Evolutionary conservation across 2,329 filamentous ascomycete species (phyloP).

Genomic region (Phoma sp.): DNA sequence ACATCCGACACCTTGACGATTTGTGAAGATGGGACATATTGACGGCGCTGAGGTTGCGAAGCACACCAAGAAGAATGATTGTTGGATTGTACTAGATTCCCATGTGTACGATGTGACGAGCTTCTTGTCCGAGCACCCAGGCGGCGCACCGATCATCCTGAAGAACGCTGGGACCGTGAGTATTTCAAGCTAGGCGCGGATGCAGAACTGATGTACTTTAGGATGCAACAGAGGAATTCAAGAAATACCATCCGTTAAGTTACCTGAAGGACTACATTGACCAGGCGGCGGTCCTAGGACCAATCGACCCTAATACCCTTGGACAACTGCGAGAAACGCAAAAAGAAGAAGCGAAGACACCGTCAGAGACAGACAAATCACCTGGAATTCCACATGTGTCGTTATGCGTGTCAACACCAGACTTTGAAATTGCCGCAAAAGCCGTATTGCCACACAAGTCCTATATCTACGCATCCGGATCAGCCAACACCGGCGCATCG

Average conservation of each 20-base stretch:
- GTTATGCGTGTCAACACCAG: conserved; percentile 40
- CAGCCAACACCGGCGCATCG: conserved; percentile 44
- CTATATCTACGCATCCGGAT: conserved; percentile 44
- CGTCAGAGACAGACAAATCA: conserved; percentile 25
- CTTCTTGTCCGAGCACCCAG: conserved; percentile 68
- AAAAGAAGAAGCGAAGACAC: conserved; percentile 27
- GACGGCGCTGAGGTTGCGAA: conserved; percentile 45
- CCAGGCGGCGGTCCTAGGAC: conserved; percentile 33
- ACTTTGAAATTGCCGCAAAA: conserved; percentile 45
- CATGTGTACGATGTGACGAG: conserved; percentile 72
- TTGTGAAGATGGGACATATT: conserved; percentile 30
- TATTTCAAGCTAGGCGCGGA: neutral
- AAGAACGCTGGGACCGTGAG: conserved; percentile 55
- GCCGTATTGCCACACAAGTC: conserved; percentile 43
- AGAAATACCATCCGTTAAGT: conserved; percentile 44
- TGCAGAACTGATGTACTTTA: conserved; percentile 18
- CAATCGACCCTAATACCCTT: conserved; percentile 44
- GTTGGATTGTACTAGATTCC: conserved; percentile 73
- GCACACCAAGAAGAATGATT: conserved; percentile 45
- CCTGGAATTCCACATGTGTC: conserved; percentile 40
- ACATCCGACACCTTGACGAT: neutral
- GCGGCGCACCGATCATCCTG: conserved; percentile 58
- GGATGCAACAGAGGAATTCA: conserved; percentile 47
- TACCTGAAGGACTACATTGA: conserved; percentile 43
- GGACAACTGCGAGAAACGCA: conserved; percentile 34